Evolutionary conservation across 2,329 filamentous ascomycete species (phyloP), one percentile per base, ranked within the genome.

Genomic region (Escovopsis sp.): DNA sequence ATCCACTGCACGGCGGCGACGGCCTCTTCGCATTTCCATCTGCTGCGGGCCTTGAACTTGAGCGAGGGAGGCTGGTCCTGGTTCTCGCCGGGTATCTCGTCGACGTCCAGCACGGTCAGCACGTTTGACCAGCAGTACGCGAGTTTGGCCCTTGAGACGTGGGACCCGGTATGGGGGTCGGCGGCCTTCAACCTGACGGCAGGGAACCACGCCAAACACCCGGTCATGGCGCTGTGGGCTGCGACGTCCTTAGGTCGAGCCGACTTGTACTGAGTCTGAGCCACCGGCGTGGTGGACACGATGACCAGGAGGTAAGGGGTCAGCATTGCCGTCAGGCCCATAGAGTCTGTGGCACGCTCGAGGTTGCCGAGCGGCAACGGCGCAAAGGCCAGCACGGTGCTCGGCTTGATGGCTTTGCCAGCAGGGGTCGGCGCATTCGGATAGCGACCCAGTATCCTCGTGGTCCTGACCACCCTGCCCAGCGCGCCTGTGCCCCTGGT

Each of bases 71-170:
- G 85, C 53, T 85, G 87, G 50, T 89, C 82, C 48, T 77, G 79
- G 50, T 86, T 79, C 12, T 77, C 73, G 1, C 72, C 63, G 18
- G 72, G 71, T 11, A 80, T 68, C 51, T 91, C 82, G 41, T 89
- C 80, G 10, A 96, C 77, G 49, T 98, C 91, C 23, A 98, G 66
- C 5, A 98, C 80, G 0, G 88, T 96, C 49, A 98, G 66, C n/a
- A 96, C 78, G 54, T 96, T 96, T 2, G 91, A 96, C 91, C 91
- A 98, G 61, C 88, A 95, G 64, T 98, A 98, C 1, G 85, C 89
- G 15, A 98, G 72, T 60, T 98, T 96, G 33, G 82, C 83, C 55
- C 80, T 82, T 15, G 85, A 88, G 9, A 80, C 70, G 7, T 79
- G 74, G 52, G 78, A 82, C 5, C 77, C 78, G 1, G 75, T 77